phyloP scores from a whole-genome alignment of 192 early-diverging fungal species.

The Tieghemiomyces parasiticus region DNA sequence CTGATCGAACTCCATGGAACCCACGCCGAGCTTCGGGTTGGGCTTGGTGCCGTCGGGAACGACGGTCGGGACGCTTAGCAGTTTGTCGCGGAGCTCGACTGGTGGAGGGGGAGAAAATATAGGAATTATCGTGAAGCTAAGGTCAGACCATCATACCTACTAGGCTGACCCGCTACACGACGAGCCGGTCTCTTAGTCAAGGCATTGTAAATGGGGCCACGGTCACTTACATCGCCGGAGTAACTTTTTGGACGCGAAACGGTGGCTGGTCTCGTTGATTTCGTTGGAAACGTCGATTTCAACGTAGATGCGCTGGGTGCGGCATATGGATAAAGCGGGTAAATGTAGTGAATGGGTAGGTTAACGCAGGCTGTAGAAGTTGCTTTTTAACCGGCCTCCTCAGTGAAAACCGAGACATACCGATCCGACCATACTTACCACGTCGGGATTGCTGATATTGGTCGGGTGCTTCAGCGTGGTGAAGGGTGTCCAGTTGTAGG shows the following conservation, averaged over 20 bases:
- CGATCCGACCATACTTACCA: not conserved
- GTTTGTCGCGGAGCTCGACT: slow-evolving; percentile 42
- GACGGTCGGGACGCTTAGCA: slow-evolving; percentile 32
- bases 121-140: not conserved
- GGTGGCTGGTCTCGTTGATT: slow-evolving; percentile 6
- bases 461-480: slow-evolving; percentile 43
- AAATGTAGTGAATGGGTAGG: not conserved
- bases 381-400: slow-evolving; percentile 13
- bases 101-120: not conserved
- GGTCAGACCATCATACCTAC: too few species aligned
- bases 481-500: slow-evolving; percentile 52
- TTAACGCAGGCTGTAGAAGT: not conserved
- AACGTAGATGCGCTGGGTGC: slow-evolving; percentile 9
- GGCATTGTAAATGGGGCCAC: not conserved
- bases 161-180: too few species aligned
- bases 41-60: slow-evolving; percentile 50
- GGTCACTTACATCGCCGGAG: slow-evolving; percentile 8
- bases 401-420: slow-evolving; percentile 5
- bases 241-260: slow-evolving; percentile 1
- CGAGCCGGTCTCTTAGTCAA: not conserved
- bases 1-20: slow-evolving; percentile 45
- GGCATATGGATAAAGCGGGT: not conserved
- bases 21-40: slow-evolving; percentile 58
- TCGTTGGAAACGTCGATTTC: slow-evolving; percentile 5
- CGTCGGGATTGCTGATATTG: slow-evolving; percentile 17